Percentiles rank a stretch among this genome's conserved stretches.
phyloP scores from a whole-genome alignment of 164 flowering plant genomes.

The Magnolia changhungtana region DNA sequence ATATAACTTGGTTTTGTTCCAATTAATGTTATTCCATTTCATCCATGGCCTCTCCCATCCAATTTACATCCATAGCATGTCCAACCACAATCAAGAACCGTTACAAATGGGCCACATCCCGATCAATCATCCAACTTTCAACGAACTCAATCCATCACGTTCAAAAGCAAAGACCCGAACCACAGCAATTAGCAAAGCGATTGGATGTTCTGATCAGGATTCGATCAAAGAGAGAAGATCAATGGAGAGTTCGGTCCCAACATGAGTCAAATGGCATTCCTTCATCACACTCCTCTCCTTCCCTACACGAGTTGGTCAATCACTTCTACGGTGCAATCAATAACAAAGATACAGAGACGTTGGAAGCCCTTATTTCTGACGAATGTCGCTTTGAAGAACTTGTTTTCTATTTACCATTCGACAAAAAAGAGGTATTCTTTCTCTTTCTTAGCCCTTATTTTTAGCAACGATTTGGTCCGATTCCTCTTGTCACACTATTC shows the following conservation, averaged over 20 bases:
- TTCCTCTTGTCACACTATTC: no score
- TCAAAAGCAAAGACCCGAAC: neutral
- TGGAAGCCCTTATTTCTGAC: neutral
- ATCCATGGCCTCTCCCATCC: neutral
- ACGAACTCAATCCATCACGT: neutral
- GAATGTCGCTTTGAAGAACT: neutral
- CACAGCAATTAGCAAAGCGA: neutral
- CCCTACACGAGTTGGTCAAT: neutral
- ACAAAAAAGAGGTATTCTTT: neutral
- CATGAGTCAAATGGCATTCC: neutral
- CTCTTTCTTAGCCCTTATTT: neutral
- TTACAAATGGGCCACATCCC: neutral
- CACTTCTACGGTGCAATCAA: neutral
- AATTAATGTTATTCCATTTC: neutral
- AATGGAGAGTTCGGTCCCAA: constrained; percentile 2
- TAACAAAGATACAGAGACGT: neutral
- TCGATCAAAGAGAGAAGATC: neutral
- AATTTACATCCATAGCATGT: neutral
- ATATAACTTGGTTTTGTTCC: neutral
- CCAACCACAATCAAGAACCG: neutral
- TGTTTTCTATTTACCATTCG: neutral
- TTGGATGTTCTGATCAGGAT: neutral
- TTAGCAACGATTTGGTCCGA: no score
- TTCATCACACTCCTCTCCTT: neutral
- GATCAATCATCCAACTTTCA: neutral